Conservation (phyloP, 2,329 filamentous ascomycete species). For the Botrytis fragariae region DNA sequence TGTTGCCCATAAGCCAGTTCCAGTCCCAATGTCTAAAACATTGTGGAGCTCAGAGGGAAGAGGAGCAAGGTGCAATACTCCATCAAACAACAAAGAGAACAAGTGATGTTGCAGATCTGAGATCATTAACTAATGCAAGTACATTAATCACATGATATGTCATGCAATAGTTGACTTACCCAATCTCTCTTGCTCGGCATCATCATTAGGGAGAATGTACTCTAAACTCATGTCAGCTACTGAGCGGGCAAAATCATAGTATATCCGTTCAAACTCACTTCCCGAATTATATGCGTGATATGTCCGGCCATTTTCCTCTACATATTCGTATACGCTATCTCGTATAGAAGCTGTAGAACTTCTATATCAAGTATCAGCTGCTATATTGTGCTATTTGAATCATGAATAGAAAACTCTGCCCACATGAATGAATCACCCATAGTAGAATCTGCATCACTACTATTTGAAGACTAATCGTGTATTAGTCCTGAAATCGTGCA, state of each 20-base stretch:
- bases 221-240: slow-evolving; percentile 19
- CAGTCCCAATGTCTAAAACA: slow-evolving; percentile 25
- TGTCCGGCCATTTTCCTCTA: slow-evolving; percentile 38
- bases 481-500: background rate
- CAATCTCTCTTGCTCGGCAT: slow-evolving; percentile 20
- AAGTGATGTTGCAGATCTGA: slow-evolving; percentile 27
- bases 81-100: slow-evolving; percentile 22
- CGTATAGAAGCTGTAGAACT: slow-evolving; percentile 23
- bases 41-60: slow-evolving; percentile 20
- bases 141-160: background rate
- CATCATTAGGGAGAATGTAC: slow-evolving; percentile 28
- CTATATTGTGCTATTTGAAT: background rate
- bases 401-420: background rate
- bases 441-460: background rate
- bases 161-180: slow-evolving; percentile 2
- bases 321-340: slow-evolving; percentile 41
- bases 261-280: slow-evolving; percentile 17
- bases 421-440: slow-evolving; percentile 6
- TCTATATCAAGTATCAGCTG: slow-evolving; percentile 6
- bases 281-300: slow-evolving; percentile 31
- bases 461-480: background rate
- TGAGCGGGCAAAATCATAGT: background rate
- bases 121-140: background rate
- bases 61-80: slow-evolving; percentile 23
- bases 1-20: slow-evolving; percentile 26